These are phyloP conservation scores for Clarireedia monteithiana DNA, from an alignment of 2,329 filamentous ascomycete genomes.

Conservation along the genomic window DNA sequence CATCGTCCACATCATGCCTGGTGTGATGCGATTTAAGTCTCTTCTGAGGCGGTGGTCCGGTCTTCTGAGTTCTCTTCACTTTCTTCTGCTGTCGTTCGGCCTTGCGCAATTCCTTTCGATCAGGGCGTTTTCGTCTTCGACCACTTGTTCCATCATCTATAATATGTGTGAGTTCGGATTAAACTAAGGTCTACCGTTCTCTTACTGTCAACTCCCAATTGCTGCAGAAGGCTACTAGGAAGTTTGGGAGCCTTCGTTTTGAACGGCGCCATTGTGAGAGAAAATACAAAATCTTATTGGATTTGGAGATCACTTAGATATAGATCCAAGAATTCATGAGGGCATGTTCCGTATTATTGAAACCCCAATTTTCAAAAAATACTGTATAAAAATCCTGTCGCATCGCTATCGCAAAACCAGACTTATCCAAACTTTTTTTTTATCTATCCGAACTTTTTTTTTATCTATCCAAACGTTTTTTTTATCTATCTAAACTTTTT, in stretches of 20 bases:
- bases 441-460: conserved; percentile 2
- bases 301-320: background rate
- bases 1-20: background rate
- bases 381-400: no score
- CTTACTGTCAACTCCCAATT: conserved; percentile 34
- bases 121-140: conserved; percentile 14
- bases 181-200: background rate
- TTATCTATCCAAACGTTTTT: no score
- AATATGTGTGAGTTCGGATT: conserved; percentile 1
- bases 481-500: background rate
- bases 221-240: conserved; percentile 36
- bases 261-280: conserved; percentile 19
- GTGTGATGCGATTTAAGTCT: conserved; percentile 19
- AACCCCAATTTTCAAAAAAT: no score
- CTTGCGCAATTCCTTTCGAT: conserved; percentile 29
- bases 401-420: no score
- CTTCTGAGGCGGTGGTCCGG: conserved; percentile 23
- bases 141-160: conserved; percentile 13
- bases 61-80: conserved; percentile 12
- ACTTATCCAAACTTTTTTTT: conserved; percentile 4
- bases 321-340: no score
- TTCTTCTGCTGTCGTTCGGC: conserved; percentile 27
- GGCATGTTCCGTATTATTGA: no score
- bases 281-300: background rate
- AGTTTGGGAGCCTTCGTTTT: conserved; percentile 34